phyloP scores from a whole-genome alignment of 768 basidiomycete genomes.

The Tylopilus rubrobrunneus region DNA sequence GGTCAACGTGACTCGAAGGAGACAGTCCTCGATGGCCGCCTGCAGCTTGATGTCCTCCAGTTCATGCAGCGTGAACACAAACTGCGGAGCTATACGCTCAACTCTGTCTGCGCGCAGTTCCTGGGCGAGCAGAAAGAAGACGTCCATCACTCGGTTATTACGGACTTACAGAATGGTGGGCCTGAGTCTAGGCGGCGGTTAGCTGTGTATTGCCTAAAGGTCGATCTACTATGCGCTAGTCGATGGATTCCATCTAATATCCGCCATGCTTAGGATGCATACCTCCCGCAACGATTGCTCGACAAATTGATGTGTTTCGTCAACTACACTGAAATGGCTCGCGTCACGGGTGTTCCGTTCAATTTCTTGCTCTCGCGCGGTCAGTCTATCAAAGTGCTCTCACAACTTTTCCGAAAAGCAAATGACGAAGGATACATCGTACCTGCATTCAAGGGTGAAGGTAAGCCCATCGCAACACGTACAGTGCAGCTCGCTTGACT shows the following conservation, averaged over 20 bases:
- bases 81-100: conserved; percentile 93
- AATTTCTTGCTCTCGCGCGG: conserved; percentile 91
- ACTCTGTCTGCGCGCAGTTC: conserved; percentile 97
- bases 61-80: conserved; percentile 99
- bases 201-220: conserved; percentile 98
- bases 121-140: conserved; percentile 99
- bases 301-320: conserved; percentile 99
- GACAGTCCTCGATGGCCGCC: conserved; percentile 82
- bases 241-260: conserved; percentile 1
- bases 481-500: not conserved
- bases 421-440: conserved; percentile 89
- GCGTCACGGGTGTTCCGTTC: conserved; percentile 99
- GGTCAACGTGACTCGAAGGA: conserved; percentile 97
- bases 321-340: conserved; percentile 98
- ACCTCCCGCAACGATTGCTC: conserved; percentile 91
- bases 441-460: conserved; percentile 82
- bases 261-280: conserved; percentile 71
- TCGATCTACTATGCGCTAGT: conserved; percentile 20
- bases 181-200: conserved; percentile 88
- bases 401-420: conserved; percentile 91
- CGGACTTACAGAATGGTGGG: conserved; percentile 95
- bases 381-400: conserved; percentile 98
- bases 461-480: conserved; percentile 33
- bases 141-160: conserved; percentile 97
- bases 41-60: conserved; percentile 94